Percentiles rank a stretch among this genome's conserved stretches.
These are phyloP conservation scores for Ustilago curta DNA, from an alignment of 1,284 basidiomycete species.

Conservation along the genomic window DNA sequence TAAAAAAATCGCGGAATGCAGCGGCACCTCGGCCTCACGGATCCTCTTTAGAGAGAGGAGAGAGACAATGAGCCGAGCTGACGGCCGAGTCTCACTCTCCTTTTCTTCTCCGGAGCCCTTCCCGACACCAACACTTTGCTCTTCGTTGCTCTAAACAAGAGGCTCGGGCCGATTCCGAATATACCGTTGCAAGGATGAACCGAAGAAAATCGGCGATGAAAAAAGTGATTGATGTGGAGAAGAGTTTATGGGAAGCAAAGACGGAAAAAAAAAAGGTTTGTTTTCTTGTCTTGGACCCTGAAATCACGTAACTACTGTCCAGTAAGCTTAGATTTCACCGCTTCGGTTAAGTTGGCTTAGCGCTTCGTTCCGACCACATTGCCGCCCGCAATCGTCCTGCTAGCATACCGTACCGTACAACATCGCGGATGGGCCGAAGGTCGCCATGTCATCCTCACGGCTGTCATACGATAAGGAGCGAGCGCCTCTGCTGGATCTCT, in stretches of 20 bases:
- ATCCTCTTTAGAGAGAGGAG: no score
- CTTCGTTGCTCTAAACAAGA: not conserved
- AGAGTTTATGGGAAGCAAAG: no score
- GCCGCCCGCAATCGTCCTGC: not conserved
- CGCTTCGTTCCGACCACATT: not conserved
- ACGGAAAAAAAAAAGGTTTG: not conserved
- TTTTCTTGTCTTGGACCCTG: slow-evolving; percentile 13
- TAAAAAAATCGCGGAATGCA: no score
- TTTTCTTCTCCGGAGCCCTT: no score
- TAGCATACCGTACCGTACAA: no score
- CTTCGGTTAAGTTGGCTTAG: not conserved
- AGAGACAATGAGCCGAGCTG: no score
- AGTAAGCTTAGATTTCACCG: not conserved
- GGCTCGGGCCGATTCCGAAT: slow-evolving; percentile 1
- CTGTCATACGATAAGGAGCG: slow-evolving; percentile 13
- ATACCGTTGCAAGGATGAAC: not conserved
- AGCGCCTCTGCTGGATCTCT: slow-evolving; percentile 2
- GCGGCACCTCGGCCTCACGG: no score
- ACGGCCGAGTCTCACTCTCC: no score
- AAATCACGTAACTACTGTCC: not conserved
- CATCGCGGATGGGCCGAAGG: not conserved
- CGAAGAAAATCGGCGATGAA: slow-evolving; percentile 11
- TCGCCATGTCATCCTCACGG: not conserved
- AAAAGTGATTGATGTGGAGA: slow-evolving; percentile 5
- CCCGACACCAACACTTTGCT: no score